These are phyloP conservation scores for Pisolithus microcarpus DNA, from an alignment of 768 basidiomycete species.

Conservation along the genomic window DNA sequence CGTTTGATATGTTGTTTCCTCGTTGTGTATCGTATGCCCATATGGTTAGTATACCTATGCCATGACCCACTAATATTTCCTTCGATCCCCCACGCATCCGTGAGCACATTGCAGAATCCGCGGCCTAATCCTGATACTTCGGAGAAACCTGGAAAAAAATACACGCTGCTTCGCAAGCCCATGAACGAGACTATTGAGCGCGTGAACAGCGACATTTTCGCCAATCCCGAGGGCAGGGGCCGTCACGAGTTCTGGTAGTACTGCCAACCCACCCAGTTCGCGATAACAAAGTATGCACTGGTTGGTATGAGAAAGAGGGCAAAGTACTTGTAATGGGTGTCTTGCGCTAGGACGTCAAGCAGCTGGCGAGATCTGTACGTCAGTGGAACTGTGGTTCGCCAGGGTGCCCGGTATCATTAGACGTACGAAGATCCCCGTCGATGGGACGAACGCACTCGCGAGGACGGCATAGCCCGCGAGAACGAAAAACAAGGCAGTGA, in stretches of 20 bases:
- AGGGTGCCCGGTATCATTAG: neutral
- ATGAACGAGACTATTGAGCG: no score
- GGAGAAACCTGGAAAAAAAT: no score
- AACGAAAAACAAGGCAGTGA: slow-evolving; percentile 47
- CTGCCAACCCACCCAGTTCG: slow-evolving; percentile 99
- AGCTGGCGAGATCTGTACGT: slow-evolving; percentile 37
- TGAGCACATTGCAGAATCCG: no score
- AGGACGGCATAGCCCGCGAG: slow-evolving; percentile 57
- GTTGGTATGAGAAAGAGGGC: slow-evolving; percentile 71
- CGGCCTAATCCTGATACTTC: no score
- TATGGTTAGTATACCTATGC: slow-evolving; percentile 1
- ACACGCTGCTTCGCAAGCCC: no score
- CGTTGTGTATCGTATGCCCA: slow-evolving; percentile 1
- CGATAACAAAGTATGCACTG: slow-evolving; percentile 84
- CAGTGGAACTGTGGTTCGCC: slow-evolving; percentile 3
- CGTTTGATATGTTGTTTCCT: slow-evolving; percentile 3
- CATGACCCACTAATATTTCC: neutral
- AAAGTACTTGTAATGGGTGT: slow-evolving; percentile 91
- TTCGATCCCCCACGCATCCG: no score
- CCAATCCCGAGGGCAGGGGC: neutral
- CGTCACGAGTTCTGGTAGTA: slow-evolving; percentile 84
- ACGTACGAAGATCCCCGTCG: slow-evolving; percentile 46
- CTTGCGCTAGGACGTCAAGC: slow-evolving; percentile 55
- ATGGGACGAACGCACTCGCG: slow-evolving; percentile 56
- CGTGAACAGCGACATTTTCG: no score